Base-by-base conservation (phyloP, 78 protist species). In the Paratrimastix pyriformis region DNA sequence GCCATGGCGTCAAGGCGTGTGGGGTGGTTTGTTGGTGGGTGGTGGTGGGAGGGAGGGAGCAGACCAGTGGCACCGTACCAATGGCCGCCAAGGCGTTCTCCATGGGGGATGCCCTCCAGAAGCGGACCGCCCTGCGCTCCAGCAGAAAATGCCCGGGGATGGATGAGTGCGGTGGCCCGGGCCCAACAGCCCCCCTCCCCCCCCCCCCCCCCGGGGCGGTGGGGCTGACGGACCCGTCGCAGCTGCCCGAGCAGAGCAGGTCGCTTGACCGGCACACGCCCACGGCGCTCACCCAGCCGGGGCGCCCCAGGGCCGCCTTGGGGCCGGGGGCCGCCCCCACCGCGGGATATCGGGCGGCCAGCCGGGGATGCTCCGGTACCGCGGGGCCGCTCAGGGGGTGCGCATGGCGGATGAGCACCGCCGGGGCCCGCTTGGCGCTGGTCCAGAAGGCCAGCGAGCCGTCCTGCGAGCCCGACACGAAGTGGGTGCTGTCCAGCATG, bases 161-260 rank as follows among this genome's bases (percentile, higher is more conserved):
- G n/a, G n/a, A n/a, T n/a, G n/a, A n/a, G n/a, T n/a, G n/a, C n/a
- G 24, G 24, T 52, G 24, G 24, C 37, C 37, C 24, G 24, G 24
- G 24, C 37, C 58, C 58, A 52, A n/a, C n/a, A n/a, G n/a, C n/a
- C n/a, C n/a, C n/a, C n/a, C n/a, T n/a, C n/a, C n/a, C n/a, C n/a
- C n/a, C n/a, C n/a, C n/a, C n/a, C n/a, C n/a, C n/a, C n/a, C n/a
- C n/a, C n/a, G n/a, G n/a, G n/a, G n/a, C n/a, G n/a, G n/a, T n/a
- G 3, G 84, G 33, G 43, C 84, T 59, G n/a, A 85, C 15, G 32
- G 0, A 0, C 35, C 89, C 89, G 62, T 85, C 87, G 58, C 75
- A 77, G 37, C 85, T 54, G 55, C 89, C 89, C 11, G 82, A 68
- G 21, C 75, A 57, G 0, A 40, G 57, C 30, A 85, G 21, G 46